Base-by-base conservation (phyloP, 1,139 yeast genomes). In the Saccharomyces pastorianus region DNA sequence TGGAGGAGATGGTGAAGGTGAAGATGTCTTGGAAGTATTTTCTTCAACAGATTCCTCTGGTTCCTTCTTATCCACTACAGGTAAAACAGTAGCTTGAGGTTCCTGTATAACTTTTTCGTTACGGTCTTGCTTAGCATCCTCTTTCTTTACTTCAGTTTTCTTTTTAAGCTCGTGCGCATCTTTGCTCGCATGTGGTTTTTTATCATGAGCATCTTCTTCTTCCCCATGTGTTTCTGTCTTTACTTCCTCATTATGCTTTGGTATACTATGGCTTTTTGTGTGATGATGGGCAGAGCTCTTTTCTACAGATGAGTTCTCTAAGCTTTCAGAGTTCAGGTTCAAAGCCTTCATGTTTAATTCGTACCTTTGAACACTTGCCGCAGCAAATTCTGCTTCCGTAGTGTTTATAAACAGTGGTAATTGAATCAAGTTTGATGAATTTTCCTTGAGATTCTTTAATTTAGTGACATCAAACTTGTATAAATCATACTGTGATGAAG, bases 351-450 rank as follows among this genome's bases (percentile, higher is more conserved):
- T 34, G 52, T 61, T 60, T 31, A 64, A 44, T 25, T 51, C 55
- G 44, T 61, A 51, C 51, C 65, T 65, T 51, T 56, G 60, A 2
- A 56, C 55, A 48, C 62, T 61, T 17, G 70, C 70, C 20, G 54
- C 58, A 2, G 57, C 56, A 51, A 60, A 68, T 28, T 63, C 68
- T 20, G 60, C 60, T 31, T 59, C 64, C n/a, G 58, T 59, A 6
- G 70, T 61, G 49, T 67, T 68, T 26, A 66, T 59, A 48, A 59
- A 68, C 27, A 68, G 49, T 20, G 71, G 71, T 31, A 66, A 64
- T 13, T 56, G 59, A 14, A 57, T 52, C 23, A 54, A 55, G 14
- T 52, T 48, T 25, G 59, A 60, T 1, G 55, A 51, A 17, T 55
- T 54, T n/a, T 55, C 58, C n/a, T 60, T 46, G 23, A 38, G 13